phyloP scores from a whole-genome alignment of 106 monocot genomes.

The Platanthera guangdongensis region DNA sequence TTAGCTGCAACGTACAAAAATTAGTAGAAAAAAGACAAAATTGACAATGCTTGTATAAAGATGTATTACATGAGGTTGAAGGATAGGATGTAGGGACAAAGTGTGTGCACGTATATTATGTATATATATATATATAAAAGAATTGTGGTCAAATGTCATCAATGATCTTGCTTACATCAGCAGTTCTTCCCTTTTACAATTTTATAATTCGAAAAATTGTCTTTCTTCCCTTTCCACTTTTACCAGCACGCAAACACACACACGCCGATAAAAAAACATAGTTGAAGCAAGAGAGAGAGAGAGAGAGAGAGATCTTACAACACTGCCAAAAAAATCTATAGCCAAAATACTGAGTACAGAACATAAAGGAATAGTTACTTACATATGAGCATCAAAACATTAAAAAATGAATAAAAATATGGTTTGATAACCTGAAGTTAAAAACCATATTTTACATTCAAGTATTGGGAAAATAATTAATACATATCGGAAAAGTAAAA shows the following conservation, averaged over 20 bases:
- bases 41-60: neutral
- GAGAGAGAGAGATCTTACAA: neutral
- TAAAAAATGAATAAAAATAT: neutral
- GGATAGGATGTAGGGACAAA: neutral
- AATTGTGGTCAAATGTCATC: neutral
- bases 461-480: neutral
- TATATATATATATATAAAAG: neutral
- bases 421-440: neutral
- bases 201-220: neutral
- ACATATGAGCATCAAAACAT: neutral
- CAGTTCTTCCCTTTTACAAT: neutral
- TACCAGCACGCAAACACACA: neutral
- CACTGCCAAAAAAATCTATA: neutral
- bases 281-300: neutral
- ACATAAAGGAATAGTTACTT: neutral
- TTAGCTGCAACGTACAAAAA: constrained; percentile 14
- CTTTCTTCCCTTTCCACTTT: neutral
- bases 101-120: neutral
- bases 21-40: neutral
- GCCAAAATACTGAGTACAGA: neutral
- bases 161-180: neutral
- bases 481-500: neutral
- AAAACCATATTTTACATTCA: neutral
- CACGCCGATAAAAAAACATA: neutral
- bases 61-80: neutral